These are phyloP conservation scores for Phaeolepiota aurea DNA, from an alignment of 768 basidiomycete genomes.

Conservation along the genomic window DNA sequence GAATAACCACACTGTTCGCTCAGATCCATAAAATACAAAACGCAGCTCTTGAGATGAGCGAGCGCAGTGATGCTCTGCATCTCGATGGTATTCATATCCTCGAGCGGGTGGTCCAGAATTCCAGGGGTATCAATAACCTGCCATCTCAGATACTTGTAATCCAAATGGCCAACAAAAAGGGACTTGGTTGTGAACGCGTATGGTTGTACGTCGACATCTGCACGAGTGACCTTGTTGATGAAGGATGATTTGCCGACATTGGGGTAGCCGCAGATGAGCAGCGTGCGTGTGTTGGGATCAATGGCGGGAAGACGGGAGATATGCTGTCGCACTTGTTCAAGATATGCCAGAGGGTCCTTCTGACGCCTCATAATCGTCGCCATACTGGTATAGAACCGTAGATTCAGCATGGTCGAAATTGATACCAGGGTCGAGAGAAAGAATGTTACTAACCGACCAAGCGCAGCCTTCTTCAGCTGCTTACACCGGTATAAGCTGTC, in stretches of 20 bases:
- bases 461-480: conserved; percentile 93
- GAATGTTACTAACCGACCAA: conserved; percentile 76
- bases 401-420: neutral
- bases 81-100: conserved; percentile 99
- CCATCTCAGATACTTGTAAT: conserved; percentile 99
- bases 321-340: conserved; percentile 98
- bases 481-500: conserved; percentile 98
- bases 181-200: conserved; percentile 99
- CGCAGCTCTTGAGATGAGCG: conserved; percentile 89
- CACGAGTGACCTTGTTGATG: conserved; percentile 98
- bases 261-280: conserved; percentile 97
- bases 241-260: conserved; percentile 99
- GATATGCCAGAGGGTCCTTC: conserved; percentile 96
- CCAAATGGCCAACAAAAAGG: conserved; percentile 95
- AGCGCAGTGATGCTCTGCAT: conserved; percentile 99
- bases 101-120: conserved; percentile 93
- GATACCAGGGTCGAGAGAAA: no score
- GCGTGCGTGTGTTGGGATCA: conserved; percentile 95
- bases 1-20: conserved; percentile 98
- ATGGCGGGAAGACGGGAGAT: conserved; percentile 97
- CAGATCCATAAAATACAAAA: conserved; percentile 98
- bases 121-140: conserved; percentile 99
- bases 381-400: conserved; percentile 52
- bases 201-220: conserved; percentile 98
- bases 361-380: conserved; percentile 98